Conservation (phyloP, 1,284 basidiomycete species). For the Trichosporon coremiiforme region DNA sequence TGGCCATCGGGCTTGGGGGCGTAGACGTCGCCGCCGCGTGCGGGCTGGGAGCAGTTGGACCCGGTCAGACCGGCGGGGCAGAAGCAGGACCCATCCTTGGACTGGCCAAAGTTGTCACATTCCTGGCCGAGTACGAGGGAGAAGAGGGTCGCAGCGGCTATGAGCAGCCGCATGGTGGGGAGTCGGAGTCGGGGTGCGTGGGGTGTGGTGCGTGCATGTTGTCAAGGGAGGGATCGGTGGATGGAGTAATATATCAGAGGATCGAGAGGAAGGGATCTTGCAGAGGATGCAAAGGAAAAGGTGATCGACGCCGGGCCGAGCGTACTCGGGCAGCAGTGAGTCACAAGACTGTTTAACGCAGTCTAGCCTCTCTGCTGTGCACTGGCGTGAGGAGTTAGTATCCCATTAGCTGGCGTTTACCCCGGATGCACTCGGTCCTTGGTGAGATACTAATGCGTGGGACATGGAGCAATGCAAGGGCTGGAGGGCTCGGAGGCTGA, state of each 20-base stretch:
- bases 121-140: background rate
- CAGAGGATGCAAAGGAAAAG: no score
- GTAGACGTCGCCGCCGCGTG: background rate
- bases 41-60: background rate
- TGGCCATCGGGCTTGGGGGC: background rate
- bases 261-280: no score
- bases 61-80: slow-evolving; percentile 1
- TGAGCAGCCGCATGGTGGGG: background rate
- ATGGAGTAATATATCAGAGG: no score
- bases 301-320: background rate
- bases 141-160: background rate
- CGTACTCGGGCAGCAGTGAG: background rate
- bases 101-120: background rate
- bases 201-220: no score
- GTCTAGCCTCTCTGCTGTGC: no score
- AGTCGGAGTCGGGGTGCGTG: no score
- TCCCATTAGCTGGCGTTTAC: no score
- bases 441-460: background rate
- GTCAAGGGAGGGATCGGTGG: no score
- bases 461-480: background rate
- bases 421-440: no score
- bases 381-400: background rate
- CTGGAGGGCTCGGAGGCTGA: background rate
- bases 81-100: background rate
- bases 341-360: background rate